Base-by-base conservation (phyloP, 176 grass and related monocot species). In the Aegilops umbellulata region DNA sequence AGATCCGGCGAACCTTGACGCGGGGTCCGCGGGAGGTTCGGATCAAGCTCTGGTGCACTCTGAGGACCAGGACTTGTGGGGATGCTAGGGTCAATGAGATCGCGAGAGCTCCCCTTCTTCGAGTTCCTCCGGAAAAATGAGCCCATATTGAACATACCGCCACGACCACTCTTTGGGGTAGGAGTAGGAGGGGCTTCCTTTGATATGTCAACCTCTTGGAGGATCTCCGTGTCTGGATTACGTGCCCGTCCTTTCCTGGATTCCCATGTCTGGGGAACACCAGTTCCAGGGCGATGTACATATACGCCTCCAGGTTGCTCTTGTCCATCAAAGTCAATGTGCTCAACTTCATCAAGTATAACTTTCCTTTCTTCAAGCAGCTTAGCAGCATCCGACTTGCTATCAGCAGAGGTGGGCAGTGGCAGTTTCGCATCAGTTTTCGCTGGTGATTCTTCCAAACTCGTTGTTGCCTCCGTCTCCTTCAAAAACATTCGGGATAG, bases 231-330 rank as follows among this genome's bases (percentile, higher is more conserved):
- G 26, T 99, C 94, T 20, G 86, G 76, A 49, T 51, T 55, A 11
- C 89, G 90, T 23, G 78, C 90, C 74, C 94, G 88, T 5, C 97
- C 97, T 96, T 96, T 94, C 65, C 97, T 65, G 29, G 88, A 74
- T 88, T 99, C 92, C 89, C 94, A 96, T 85, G 92, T 99, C 82
- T 85, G 91, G 32, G 86, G 82, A 19, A 88, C 88, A 46, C 87
- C 85, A 65, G 80, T 91, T 9, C 97, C 97, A 63, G 94, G 92
- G 74, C 86, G 93, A 90, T 96, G 87, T 22, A 99, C 90, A 93
- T 93, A 99, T 86, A 94, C 65, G 16, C 90, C 84, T 80, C 90
- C 92, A 49, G 69, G 55, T 73, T 94, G 84, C n/a, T 98, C 97
- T 84, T 93, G 88, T 69, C 97, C 97, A 55, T 94, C 86, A 46